Evolutionary conservation across 2,329 filamentous ascomycete species (phyloP).

Genomic region (Cytospora paraplurivora): DNA sequence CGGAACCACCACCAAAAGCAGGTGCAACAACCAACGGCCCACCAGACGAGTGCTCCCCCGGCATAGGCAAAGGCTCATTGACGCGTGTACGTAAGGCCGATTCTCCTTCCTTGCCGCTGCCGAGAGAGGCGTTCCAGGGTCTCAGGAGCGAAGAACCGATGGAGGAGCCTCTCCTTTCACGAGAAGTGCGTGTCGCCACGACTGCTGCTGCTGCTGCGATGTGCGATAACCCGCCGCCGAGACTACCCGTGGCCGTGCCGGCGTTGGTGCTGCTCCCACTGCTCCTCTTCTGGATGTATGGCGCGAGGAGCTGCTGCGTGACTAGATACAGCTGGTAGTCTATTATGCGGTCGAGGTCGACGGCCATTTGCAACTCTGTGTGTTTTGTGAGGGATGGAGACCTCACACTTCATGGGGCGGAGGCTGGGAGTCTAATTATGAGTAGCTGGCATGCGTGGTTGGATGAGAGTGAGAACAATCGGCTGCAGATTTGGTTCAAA

Average conservation of each 20-base stretch:
- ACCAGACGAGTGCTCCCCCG: not conserved
- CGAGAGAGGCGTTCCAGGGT: not conserved
- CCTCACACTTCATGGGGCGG: no score
- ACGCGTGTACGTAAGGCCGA: not conserved
- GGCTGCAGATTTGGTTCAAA: no score
- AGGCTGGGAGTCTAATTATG: no score
- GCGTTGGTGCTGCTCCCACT: not conserved
- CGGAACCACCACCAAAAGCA: not conserved
- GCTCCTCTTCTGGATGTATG: constrained; percentile 3
- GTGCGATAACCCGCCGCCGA: not conserved
- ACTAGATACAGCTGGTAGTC: constrained; percentile 22
- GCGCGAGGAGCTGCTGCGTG: constrained; percentile 16
- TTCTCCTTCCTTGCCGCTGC: not conserved
- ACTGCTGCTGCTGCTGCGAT: not conserved
- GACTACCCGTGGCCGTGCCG: not conserved
- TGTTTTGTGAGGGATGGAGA: not conserved
- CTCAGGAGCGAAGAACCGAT: not conserved
- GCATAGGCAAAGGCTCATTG: not conserved
- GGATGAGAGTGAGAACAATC: no score
- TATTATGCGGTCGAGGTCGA: constrained; percentile 19
- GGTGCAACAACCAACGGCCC: not conserved
- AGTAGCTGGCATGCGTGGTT: no score
- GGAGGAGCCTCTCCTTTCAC: not conserved
- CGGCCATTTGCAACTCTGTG: constrained; percentile 9
- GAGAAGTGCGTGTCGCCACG: constrained; percentile 1